phyloP scores from a whole-genome alignment of 768 basidiomycete genomes.

The Tulasnella sp. region DNA sequence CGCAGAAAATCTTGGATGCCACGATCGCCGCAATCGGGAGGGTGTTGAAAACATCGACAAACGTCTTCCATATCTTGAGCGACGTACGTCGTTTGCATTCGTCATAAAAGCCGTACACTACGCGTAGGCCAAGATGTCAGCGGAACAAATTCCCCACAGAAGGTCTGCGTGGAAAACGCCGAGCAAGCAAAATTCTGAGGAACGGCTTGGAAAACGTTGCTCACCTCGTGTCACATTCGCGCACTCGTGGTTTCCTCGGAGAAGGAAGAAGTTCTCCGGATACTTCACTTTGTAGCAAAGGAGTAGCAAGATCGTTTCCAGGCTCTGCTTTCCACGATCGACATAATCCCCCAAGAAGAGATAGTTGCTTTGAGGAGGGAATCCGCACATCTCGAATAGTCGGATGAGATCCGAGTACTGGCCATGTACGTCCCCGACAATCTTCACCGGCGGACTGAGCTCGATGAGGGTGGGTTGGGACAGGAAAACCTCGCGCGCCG shows the following conservation, averaged over 20 bases:
- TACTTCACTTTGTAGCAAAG: slow-evolving; percentile 99
- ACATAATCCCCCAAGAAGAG: slow-evolving; percentile 99
- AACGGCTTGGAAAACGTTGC: slow-evolving; percentile 24
- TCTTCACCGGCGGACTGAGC: slow-evolving; percentile 95
- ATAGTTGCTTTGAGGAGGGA: slow-evolving; percentile 93
- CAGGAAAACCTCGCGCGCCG: slow-evolving; percentile 92
- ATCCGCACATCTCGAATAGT: slow-evolving; percentile 98
- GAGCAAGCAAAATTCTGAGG: neutral
- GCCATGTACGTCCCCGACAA: slow-evolving; percentile 97
- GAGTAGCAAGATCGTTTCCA: slow-evolving; percentile 93
- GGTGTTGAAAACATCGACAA: slow-evolving; percentile 99
- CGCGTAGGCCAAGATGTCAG: neutral
- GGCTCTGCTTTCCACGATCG: slow-evolving; percentile 94
- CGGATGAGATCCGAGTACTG: slow-evolving; percentile 98
- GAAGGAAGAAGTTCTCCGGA: slow-evolving; percentile 97
- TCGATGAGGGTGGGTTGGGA: slow-evolving; percentile 95
- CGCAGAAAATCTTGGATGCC: slow-evolving; percentile 98
- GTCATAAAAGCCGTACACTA: slow-evolving; percentile 99
- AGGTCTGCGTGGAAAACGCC: slow-evolving; percentile 16
- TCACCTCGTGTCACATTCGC: slow-evolving; percentile 96
- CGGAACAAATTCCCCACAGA: slow-evolving; percentile 5
- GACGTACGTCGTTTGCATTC: slow-evolving; percentile 99
- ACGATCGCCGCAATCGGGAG: slow-evolving; percentile 97
- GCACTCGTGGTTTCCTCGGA: slow-evolving; percentile 97
- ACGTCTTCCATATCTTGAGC: slow-evolving; percentile 99